These are phyloP conservation scores for Buxus sempervirens DNA, from an alignment of 164 flowering plant species.

Conservation along the genomic window DNA sequence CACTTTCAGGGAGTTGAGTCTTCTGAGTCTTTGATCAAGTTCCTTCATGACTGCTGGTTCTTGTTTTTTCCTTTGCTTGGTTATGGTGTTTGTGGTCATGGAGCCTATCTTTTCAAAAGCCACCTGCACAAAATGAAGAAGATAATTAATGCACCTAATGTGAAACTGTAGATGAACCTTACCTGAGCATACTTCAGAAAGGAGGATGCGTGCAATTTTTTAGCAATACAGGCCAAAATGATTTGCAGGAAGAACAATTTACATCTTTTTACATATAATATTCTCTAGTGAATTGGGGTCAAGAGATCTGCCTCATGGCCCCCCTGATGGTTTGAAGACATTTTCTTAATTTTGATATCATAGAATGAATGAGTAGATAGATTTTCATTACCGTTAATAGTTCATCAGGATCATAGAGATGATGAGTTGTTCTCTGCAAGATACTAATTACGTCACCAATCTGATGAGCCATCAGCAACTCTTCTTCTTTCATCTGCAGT, in stretches of 20 bases:
- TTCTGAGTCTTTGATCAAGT: slow-evolving; percentile 78
- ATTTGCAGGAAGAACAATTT: no score
- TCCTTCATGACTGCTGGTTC: slow-evolving; percentile 97
- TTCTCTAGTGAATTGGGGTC: no score
- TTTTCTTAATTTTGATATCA: no score
- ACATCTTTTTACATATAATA: no score
- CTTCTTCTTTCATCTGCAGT: slow-evolving; percentile 90
- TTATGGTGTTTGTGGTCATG: slow-evolving; percentile 76
- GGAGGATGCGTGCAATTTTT: no score
- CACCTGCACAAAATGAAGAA: slow-evolving; percentile 48
- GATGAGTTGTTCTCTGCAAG: slow-evolving; percentile 77
- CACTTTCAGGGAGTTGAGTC: slow-evolving; percentile 52
- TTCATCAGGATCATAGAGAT: slow-evolving; percentile 94
- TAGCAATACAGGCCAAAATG: no score
- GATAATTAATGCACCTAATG: not conserved
- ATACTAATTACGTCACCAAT: slow-evolving; percentile 78
- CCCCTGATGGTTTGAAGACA: no score
- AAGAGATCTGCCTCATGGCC: no score
- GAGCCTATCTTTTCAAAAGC: slow-evolving; percentile 92
- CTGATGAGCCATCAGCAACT: slow-evolving; percentile 69
- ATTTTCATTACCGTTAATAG: slow-evolving; percentile 60
- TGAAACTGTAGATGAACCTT: not conserved
- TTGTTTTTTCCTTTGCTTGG: slow-evolving; percentile 94
- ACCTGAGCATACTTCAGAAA: not conserved
- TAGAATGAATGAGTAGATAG: not conserved